Percentiles rank a stretch among this genome's conserved stretches.
These are phyloP conservation scores for Piper betle DNA, from an alignment of 164 flowering plant species.

Conservation along the genomic window DNA sequence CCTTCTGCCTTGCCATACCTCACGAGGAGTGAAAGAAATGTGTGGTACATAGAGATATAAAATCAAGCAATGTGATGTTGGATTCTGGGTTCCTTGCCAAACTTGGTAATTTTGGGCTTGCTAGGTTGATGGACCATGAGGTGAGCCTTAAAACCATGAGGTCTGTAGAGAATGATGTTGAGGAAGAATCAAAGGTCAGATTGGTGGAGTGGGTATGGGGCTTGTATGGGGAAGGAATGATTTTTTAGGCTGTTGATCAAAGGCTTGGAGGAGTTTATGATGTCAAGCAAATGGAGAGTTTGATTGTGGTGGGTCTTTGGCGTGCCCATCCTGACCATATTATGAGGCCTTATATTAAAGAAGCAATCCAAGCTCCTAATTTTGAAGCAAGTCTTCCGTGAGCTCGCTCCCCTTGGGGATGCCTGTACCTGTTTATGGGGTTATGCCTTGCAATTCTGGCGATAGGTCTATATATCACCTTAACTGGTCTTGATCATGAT, in stretches of 20 bases:
- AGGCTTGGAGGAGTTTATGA: constrained; percentile 4
- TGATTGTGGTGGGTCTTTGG: constrained; percentile 30
- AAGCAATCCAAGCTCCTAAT: constrained; percentile 17
- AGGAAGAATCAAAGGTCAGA: constrained; percentile 7
- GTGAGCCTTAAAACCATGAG: constrained; percentile 26
- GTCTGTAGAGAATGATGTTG: constrained; percentile 5
- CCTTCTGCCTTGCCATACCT: constrained; percentile 18
- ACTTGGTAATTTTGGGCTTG: constrained; percentile 11
- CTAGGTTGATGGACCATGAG: constrained; percentile 13
- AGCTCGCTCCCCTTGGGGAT: constrained; percentile 12
- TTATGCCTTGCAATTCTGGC: neutral
- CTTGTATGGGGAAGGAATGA: constrained; percentile 18
- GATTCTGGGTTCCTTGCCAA: constrained; percentile 11
- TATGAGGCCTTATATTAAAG: constrained; percentile 19
- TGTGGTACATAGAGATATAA: constrained; percentile 40
- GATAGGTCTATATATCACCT: neutral
- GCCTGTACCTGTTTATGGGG: constrained; percentile 8
- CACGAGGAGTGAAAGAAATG: constrained; percentile 46
- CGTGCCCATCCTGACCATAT: constrained; percentile 25
- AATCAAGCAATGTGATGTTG: constrained; percentile 41
- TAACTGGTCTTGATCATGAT: no score
- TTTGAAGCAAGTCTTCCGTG: constrained; percentile 12
- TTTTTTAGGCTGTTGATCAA: constrained; percentile 13
- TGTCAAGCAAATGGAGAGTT: constrained; percentile 9
- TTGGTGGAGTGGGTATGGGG: constrained; percentile 36